Evolutionary conservation across 805 yeast genomes (phyloP), one percentile per base, ranked within the genome.

Genomic region (Yarrowia sp.): DNA sequence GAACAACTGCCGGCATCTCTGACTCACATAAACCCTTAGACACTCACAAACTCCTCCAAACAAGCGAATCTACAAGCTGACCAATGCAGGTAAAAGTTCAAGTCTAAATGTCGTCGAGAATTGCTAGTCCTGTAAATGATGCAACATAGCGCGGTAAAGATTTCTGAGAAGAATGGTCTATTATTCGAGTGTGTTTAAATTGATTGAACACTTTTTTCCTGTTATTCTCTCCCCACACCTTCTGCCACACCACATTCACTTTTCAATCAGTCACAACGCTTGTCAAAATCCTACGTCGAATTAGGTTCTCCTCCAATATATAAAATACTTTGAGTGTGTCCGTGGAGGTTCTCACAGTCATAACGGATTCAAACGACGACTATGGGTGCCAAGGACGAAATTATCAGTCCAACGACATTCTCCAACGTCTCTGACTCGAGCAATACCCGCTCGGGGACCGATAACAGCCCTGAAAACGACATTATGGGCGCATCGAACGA

Each of bases 241-340:
- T 5, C 32, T 26, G 32, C 32, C 32, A 26, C 32, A 26, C 4
- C 32, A 26, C 32, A 5, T 5, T 26, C 32, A 26, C 32, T 26
- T 26, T 26, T 26, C 32, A 38, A 36, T 52, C 58, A 52, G 58
- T 52, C 42, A 36, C 55, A 32, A 32, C 19, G 40, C 3, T 8
- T 15, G 15, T 16, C 42, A n/a, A 52, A 19, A 52, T 16, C 5
- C 42, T 11, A 52, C 42, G 5, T 10, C 26, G n/a, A 1, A 35
- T 52, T 52, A 53, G 32, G 59, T 38, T 53, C 36, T 14, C 14
- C 19, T 40, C 12, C 45, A 53, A 53, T 53, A 53, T 53, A 53
- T 38, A 53, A 53, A 52, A 53, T 26, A 19, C 41, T 36, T 41
- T 16, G 26, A 14, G 2, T 3, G 10, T 12, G 32, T 14, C 59